These are phyloP conservation scores for Astrothelium subdiscretum DNA, from an alignment of 495 filamentous ascomycete genomes.

Conservation along the genomic window DNA sequence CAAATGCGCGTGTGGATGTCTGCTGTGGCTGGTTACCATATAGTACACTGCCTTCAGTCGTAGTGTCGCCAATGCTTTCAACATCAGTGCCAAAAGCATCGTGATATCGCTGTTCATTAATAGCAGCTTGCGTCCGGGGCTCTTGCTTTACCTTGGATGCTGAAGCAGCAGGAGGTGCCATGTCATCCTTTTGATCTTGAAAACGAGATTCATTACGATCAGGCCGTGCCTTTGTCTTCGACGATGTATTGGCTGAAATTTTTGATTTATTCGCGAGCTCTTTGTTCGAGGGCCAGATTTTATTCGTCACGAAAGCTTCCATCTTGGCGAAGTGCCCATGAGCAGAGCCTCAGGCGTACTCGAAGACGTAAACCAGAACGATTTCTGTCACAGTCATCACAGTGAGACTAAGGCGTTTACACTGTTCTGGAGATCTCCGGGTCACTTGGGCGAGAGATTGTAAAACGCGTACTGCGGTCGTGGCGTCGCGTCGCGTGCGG, in stretches of 20 bases:
- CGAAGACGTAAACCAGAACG: not conserved
- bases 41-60: constrained; percentile 6
- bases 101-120: not conserved
- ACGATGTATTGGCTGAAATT: not conserved
- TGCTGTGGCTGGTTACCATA: not conserved
- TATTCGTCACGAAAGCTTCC: not conserved
- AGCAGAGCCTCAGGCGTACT: not conserved
- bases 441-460: too few relatives aligned
- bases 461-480: too few relatives aligned
- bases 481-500: not conserved
- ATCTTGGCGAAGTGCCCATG: not conserved
- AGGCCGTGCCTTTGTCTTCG: not conserved
- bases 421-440: too few relatives aligned
- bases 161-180: not conserved
- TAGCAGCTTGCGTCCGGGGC: not conserved
- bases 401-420: too few relatives aligned
- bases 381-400: too few relatives aligned
- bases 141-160: not conserved
- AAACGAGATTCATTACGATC: not conserved
- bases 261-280: not conserved
- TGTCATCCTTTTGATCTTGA: not conserved
- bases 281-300: not conserved
- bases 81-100: constrained; percentile 20
- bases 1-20: not conserved
- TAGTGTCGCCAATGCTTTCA: constrained; percentile 18